Percentiles rank a stretch among this genome's conserved stretches.
These are phyloP conservation scores for Brettanomyces naardenensis DNA, from an alignment of 805 yeast species.

Conservation along the genomic window DNA sequence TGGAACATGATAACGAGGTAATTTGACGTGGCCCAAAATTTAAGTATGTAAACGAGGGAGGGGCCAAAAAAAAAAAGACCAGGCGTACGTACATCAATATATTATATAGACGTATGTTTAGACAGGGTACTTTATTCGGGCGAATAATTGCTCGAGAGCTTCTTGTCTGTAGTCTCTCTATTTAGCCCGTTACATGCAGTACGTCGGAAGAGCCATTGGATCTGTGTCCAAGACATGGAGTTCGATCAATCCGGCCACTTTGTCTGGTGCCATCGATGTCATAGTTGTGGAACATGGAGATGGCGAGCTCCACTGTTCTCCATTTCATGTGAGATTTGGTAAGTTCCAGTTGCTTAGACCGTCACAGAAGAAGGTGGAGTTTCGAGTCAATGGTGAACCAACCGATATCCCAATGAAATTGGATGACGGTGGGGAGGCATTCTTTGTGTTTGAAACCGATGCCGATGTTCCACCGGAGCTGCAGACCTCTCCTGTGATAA, in stretches of 20 bases:
- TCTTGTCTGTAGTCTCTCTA: too few relatives aligned
- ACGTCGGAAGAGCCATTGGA: constrained; percentile 92
- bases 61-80: too few relatives aligned
- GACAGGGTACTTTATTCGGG: too few relatives aligned
- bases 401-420: constrained; percentile 91
- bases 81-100: too few relatives aligned
- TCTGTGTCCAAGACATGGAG: constrained; percentile 97
- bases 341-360: constrained; percentile 89
- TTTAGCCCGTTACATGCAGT: constrained; percentile 68
- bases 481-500: constrained; percentile 79
- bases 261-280: constrained; percentile 95
- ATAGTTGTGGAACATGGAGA: constrained; percentile 87
- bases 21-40: too few relatives aligned
- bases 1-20: too few relatives aligned
- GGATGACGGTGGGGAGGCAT: constrained; percentile 97
- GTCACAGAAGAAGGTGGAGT: constrained; percentile 88
- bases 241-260: constrained; percentile 91
- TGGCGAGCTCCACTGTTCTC: constrained; percentile 71
- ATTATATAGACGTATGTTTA: too few relatives aligned
- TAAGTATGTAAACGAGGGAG: too few relatives aligned
- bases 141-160: too few relatives aligned
- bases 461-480: constrained; percentile 67
- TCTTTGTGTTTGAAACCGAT: constrained; percentile 86
- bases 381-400: constrained; percentile 73
- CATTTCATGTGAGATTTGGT: constrained; percentile 95